Evolutionary conservation across 164 flowering plant genomes (phyloP), one percentile per base, ranked within the genome.

Genomic region (Berberis thunbergii): DNA sequence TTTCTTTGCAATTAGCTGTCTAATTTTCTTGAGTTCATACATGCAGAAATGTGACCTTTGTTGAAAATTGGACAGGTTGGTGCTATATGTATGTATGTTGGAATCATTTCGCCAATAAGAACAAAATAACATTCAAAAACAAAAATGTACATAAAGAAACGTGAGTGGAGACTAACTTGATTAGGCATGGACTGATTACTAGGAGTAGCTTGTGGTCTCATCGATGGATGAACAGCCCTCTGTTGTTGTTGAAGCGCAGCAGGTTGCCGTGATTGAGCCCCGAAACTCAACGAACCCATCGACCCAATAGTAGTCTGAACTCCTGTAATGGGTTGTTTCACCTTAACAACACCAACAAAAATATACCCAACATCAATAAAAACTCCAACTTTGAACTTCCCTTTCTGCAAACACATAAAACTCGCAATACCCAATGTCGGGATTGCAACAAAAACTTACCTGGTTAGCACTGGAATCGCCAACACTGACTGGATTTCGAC

Each of bases 181-280:
- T 81, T 52, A 63, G 76, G 56, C 46, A 83, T 57, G 49, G 88
- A 60, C 68, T 73, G 88, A 54, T 45, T 81, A 70, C 39, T 77
- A 7, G 76, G 59, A 40, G 85, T 65, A 50, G 84, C 49, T 52
- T 71, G 76, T 6, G 91, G 79, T 77, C 89, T 79, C 42, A 74
- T 45, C 61, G 86, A 60, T 57, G 84, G 69, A 52, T 79, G 86
- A 6, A 64, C 76, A 48, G 86, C 83, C 68, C 93, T 82, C 75
- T 77, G 83, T 10, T 72, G n/a, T n/a, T n/a, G 80, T 0, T 68
- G 62, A 49, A 81, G 50, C 63, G 81, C 64, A 26, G 81, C 85
- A 69, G 74, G 69, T 4, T 87, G 82, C 45, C 88, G 79, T 75
- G 86, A 63, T 69, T 81, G 82, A 3, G 94, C 74, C 56, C 78